phyloP scores from a whole-genome alignment of 805 yeast species.

The Kluyveromyces aestuarii region DNA sequence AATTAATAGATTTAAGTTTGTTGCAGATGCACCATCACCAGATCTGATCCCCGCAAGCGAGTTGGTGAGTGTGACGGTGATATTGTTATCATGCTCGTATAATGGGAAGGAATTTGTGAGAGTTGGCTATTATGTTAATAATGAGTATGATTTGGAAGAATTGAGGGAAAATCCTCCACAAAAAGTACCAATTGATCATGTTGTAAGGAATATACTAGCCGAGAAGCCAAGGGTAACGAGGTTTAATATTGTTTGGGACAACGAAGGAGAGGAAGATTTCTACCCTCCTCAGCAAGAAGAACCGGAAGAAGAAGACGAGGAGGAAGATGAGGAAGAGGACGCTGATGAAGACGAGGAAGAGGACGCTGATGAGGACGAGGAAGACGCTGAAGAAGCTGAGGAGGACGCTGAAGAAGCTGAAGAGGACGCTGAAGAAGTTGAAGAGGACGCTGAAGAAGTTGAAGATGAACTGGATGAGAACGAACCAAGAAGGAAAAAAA shows the following conservation, averaged over 20 bases:
- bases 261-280: slow-evolving; percentile 54
- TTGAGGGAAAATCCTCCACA: slow-evolving; percentile 88
- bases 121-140: slow-evolving; percentile 95
- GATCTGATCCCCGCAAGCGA: slow-evolving; percentile 95
- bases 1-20: slow-evolving; percentile 80
- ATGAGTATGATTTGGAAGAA: slow-evolving; percentile 92
- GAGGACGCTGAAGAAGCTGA: slow-evolving; percentile 33
- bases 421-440: slow-evolving; percentile 34
- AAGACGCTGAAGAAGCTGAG: slow-evolving; percentile 34
- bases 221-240: slow-evolving; percentile 97
- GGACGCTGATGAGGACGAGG: slow-evolving; percentile 41
- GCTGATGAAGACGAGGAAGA: slow-evolving; percentile 38
- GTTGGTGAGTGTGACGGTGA: slow-evolving; percentile 90
- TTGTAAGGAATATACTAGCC: slow-evolving; percentile 87
- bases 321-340: slow-evolving; percentile 47
- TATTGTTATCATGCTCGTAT: slow-evolving; percentile 84
- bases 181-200: slow-evolving; percentile 88
- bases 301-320: slow-evolving; percentile 59
- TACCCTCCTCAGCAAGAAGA: slow-evolving; percentile 70
- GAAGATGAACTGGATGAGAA: slow-evolving; percentile 23
- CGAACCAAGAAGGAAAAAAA: slow-evolving; percentile 18
- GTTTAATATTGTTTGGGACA: slow-evolving; percentile 96
- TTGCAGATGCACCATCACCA: slow-evolving; percentile 95
- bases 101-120: slow-evolving; percentile 91
- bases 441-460: slow-evolving; percentile 27